Conservation (phyloP, 768 basidiomycete genomes). For the Russula earlei region DNA sequence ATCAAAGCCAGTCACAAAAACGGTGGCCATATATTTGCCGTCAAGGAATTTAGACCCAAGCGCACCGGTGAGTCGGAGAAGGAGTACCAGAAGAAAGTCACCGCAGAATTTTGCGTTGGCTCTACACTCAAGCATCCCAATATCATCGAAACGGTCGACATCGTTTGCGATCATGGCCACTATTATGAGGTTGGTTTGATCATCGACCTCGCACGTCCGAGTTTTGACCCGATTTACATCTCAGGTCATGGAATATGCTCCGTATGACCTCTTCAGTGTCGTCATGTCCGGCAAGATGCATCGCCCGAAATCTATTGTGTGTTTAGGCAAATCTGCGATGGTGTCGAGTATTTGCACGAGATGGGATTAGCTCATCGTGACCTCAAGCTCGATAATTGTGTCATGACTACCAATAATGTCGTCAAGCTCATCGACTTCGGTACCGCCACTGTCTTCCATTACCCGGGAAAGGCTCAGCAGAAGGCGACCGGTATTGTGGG, state of each 20-base stretch:
- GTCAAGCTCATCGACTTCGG: constrained; percentile 99
- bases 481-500: constrained; percentile 88
- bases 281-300: constrained; percentile 99
- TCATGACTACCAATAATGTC: constrained; percentile 91
- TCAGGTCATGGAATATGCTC: constrained; percentile 99
- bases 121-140: constrained; percentile 90
- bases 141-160: constrained; percentile 97
- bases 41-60: constrained; percentile 94
- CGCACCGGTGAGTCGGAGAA: constrained; percentile 82
- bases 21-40: constrained; percentile 82
- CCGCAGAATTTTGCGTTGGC: constrained; percentile 97
- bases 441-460: constrained; percentile 98
- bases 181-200: constrained; percentile 77
- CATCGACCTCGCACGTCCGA: neutral
- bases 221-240: neutral
- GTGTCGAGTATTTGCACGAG: constrained; percentile 95
- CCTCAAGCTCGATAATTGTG: constrained; percentile 98
- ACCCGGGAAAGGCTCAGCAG: constrained; percentile 79
- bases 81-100: constrained; percentile 99
- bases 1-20: constrained; percentile 81
- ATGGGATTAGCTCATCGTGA: constrained; percentile 98
- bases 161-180: constrained; percentile 94
- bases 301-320: constrained; percentile 97
- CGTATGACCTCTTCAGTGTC: constrained; percentile 95
- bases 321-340: constrained; percentile 96